These are phyloP conservation scores for Moesziomyces parantarcticus DNA, from an alignment of 1,284 basidiomycete genomes.

Conservation along the genomic window DNA sequence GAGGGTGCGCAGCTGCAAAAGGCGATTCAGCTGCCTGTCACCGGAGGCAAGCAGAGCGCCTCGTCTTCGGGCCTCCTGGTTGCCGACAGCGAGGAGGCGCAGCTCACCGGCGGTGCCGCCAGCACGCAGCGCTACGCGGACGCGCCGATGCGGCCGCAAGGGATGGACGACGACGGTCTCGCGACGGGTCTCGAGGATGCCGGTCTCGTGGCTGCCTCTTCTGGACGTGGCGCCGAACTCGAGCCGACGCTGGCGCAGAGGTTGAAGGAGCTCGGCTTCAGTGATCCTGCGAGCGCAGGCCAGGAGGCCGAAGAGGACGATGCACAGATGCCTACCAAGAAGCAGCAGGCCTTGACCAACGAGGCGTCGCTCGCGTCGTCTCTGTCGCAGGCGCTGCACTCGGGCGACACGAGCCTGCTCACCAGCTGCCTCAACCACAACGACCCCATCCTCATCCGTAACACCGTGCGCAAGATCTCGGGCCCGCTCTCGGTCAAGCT, in stretches of 20 bases:
- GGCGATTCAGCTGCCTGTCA: conserved; percentile 18
- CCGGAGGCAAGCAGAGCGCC: conserved; percentile 13
- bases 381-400: conserved; percentile 94
- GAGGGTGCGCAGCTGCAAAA: conserved; percentile 32
- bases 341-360: conserved; percentile 72
- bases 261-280: conserved; percentile 48
- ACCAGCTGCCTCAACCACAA: conserved; percentile 89
- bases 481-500: conserved; percentile 89
- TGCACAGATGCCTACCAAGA: conserved; percentile 30
- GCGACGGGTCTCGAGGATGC: conserved; percentile 31
- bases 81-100: conserved; percentile 31
- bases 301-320: conserved; percentile 42
- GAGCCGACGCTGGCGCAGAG: conserved; percentile 59
- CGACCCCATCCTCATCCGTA: conserved; percentile 81
- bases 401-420: conserved; percentile 86
- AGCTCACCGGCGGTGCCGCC: conserved; percentile 40
- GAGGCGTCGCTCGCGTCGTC: conserved; percentile 91
- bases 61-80: conserved; percentile 14
- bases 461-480: conserved; percentile 87
- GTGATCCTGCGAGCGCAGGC: conserved; percentile 34
- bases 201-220: conserved; percentile 13
- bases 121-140: conserved; percentile 55
- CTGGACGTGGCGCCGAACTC: conserved; percentile 13
- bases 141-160: conserved; percentile 31
- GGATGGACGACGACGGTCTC: conserved; percentile 34